phyloP scores from a whole-genome alignment of 2,329 filamentous ascomycete species.

The Cladosporium sp. region DNA sequence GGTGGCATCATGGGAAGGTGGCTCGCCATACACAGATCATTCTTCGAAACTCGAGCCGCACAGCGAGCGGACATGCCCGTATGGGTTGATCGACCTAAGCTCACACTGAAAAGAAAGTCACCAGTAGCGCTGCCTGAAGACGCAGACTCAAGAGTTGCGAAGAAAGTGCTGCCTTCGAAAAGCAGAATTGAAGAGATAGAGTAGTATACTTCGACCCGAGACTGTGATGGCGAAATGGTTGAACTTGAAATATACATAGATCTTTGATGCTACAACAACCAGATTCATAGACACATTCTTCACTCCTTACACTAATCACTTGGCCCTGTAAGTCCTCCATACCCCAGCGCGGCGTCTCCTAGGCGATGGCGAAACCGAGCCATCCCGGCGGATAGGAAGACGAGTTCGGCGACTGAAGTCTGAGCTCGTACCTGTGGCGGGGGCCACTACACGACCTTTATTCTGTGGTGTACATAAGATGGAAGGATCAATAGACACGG shows the following conservation, averaged over 20 bases:
- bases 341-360: background rate
- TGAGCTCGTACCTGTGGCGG: background rate
- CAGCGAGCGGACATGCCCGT: background rate
- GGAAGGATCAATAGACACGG: background rate
- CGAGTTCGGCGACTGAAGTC: background rate
- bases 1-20: conserved; percentile 2
- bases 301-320: background rate
- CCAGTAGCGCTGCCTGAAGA: background rate
- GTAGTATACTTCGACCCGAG: background rate
- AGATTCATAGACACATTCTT: background rate
- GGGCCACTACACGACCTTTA: background rate
- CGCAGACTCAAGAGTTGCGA: background rate
- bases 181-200: background rate
- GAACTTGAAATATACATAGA: background rate
- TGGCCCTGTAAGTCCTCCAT: background rate
- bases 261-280: background rate
- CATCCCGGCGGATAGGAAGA: background rate
- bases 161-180: background rate
- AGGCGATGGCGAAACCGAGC: background rate
- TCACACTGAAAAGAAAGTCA: background rate
- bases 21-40: background rate
- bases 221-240: background rate
- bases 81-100: background rate
- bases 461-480: background rate
- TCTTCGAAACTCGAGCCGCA: background rate